phyloP scores from a whole-genome alignment of 2,329 filamentous ascomycete species.

The Atkinsonella texensis region DNA sequence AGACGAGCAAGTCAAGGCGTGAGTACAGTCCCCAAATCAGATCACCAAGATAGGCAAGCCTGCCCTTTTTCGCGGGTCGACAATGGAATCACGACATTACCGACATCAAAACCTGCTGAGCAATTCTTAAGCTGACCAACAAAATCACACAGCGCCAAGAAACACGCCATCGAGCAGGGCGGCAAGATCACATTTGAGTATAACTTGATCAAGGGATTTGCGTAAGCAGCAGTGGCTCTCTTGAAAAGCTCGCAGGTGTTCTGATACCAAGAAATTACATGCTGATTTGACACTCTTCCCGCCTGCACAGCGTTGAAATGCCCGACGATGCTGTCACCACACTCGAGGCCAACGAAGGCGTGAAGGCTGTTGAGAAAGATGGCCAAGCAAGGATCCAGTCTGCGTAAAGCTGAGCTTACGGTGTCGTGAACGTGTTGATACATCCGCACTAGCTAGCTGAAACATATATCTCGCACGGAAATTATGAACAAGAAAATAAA shows the following conservation, averaged over 20 bases:
- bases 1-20: constrained; percentile 56
- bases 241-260: background rate
- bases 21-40: constrained; percentile 15
- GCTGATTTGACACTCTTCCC: too few relatives aligned
- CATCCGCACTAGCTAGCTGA: background rate
- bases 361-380: constrained; percentile 67
- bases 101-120: background rate
- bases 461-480: background rate
- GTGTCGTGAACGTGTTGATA: background rate
- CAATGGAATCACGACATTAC: background rate
- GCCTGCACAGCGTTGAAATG: constrained; percentile 54
- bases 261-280: background rate
- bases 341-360: constrained; percentile 55
- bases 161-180: constrained; percentile 61
- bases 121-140: background rate
- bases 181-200: constrained; percentile 79
- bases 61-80: too few relatives aligned
- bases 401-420: background rate
- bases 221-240: constrained; percentile 44
- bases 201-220: constrained; percentile 81
- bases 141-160: constrained; percentile 51
- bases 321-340: constrained; percentile 53
- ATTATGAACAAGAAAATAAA: too few relatives aligned
- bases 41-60: too few relatives aligned
- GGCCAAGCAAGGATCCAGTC: constrained; percentile 45